Percentiles rank a stretch among this genome's conserved stretches.
These are phyloP conservation scores for Phytophthora pinifolia DNA, from an alignment of 352 stramenopile species.

Conservation along the genomic window DNA sequence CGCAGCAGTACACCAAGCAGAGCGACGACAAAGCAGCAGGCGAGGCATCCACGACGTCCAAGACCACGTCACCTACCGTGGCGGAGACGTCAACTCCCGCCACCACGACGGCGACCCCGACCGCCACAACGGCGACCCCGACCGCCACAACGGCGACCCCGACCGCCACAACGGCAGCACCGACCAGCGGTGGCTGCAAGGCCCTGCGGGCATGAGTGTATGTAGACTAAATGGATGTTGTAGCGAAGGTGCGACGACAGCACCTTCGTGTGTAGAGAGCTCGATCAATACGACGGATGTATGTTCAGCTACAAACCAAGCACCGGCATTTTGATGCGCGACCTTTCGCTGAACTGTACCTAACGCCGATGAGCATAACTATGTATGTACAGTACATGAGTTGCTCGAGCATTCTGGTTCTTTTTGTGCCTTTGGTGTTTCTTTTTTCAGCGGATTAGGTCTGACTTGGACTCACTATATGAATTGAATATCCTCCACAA, in stretches of 20 bases:
- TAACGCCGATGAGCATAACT: too few species aligned
- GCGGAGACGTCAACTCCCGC: conserved; percentile 6
- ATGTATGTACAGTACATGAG: too few species aligned
- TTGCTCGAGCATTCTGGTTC: conserved; percentile 5
- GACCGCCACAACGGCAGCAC: conserved; percentile 1
- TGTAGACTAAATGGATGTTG: neutral
- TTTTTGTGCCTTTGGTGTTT: conserved; percentile 19
- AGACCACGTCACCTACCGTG: conserved; percentile 17
- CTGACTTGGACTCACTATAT: conserved; percentile 18
- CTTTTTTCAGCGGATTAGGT: conserved; percentile 7
- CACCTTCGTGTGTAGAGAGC: conserved; percentile 4
- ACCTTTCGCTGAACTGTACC: conserved; percentile 18
- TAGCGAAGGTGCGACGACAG: neutral
- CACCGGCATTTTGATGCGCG: conserved; percentile 8
- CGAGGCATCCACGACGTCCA: conserved; percentile 16
- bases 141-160: conserved; percentile 8
- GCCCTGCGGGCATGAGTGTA: conserved; percentile 14
- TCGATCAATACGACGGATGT: conserved; percentile 2
- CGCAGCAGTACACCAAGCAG: conserved; percentile 3
- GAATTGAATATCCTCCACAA: conserved; percentile 12
- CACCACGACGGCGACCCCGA: conserved; percentile 2
- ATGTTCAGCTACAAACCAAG: too few species aligned
- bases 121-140: conserved; percentile 3
- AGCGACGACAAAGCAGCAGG: conserved; percentile 19
- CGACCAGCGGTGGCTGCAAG: conserved; percentile 31